Conservation (phyloP, 352 stramenopile genomes). For the Sclerospora graminicola region DNA sequence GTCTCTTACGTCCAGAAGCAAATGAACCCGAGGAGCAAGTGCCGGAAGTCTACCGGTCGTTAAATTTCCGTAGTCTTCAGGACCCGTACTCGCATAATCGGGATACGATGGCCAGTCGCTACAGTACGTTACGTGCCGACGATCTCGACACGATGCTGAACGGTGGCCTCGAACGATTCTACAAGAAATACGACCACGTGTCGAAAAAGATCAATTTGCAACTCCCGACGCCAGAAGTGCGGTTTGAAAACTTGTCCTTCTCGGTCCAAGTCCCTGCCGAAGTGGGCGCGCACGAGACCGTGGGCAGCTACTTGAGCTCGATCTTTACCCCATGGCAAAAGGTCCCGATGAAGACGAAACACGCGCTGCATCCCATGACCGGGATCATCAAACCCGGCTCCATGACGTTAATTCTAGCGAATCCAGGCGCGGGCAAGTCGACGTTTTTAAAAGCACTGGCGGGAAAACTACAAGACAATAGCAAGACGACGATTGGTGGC, state of each 20-base stretch:
- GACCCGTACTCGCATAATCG: conserved; percentile 49
- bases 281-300: conserved; percentile 16
- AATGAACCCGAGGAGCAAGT: conserved; percentile 23
- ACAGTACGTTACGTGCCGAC: conserved; percentile 41
- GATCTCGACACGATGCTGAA: conserved; percentile 56
- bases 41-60: conserved; percentile 48
- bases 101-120: conserved; percentile 20
- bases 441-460: conserved; percentile 60
- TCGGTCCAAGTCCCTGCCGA: conserved; percentile 40
- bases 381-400: conserved; percentile 53
- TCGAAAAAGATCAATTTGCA: conserved; percentile 52
- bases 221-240: conserved; percentile 34
- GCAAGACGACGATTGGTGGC: conserved; percentile 20
- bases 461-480: conserved; percentile 42
- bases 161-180: conserved; percentile 63
- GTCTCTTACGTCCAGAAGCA: conserved; percentile 26
- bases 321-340: conserved; percentile 46
- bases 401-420: conserved; percentile 29
- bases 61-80: conserved; percentile 62
- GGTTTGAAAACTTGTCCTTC: conserved; percentile 71
- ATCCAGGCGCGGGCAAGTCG: conserved; percentile 43
- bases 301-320: not conserved
- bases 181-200: conserved; percentile 75
- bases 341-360: conserved; percentile 23
- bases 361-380: conserved; percentile 50